phyloP scores from a whole-genome alignment of 2,329 filamentous ascomycete genomes.

The Bipolaris cookei region DNA sequence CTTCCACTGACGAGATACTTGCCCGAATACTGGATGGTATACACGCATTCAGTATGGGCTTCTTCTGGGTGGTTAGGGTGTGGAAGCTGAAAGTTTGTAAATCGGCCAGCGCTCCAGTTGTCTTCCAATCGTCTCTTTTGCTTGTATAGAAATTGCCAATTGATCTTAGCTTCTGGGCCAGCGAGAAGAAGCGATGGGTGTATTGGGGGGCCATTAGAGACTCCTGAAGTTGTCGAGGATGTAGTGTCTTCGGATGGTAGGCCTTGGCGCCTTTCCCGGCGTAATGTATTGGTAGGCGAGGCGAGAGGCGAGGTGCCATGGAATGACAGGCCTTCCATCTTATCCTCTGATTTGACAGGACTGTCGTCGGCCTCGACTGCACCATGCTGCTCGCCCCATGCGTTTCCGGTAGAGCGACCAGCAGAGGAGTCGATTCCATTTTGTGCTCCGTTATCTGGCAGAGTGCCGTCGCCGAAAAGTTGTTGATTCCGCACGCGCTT shows the following conservation, averaged over 20 bases:
- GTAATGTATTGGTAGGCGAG: slow-evolving; percentile 23
- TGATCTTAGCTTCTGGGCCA: slow-evolving; percentile 66
- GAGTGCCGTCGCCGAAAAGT: slow-evolving; percentile 47
- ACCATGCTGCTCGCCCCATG: slow-evolving; percentile 57
- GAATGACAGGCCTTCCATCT: slow-evolving; percentile 49
- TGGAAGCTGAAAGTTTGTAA: slow-evolving; percentile 85
- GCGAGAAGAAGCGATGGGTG: slow-evolving; percentile 43
- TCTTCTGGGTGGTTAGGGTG: slow-evolving; percentile 81
- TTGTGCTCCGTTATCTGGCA: slow-evolving; percentile 31
- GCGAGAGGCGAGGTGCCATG: slow-evolving; percentile 26
- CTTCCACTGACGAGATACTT: slow-evolving; percentile 93
- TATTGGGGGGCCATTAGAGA: slow-evolving; percentile 28
- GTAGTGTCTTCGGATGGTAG: slow-evolving; percentile 13
- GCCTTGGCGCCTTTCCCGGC: slow-evolving; percentile 28
- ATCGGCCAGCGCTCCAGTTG: slow-evolving; percentile 88
- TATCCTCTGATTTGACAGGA: slow-evolving; percentile 39
- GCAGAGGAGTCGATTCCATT: slow-evolving; percentile 30
- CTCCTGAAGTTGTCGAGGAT: slow-evolving; percentile 10
- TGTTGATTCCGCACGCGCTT: slow-evolving; percentile 58
- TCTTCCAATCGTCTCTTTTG: slow-evolving; percentile 83
- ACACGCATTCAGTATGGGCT: slow-evolving; percentile 90
- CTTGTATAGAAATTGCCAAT: slow-evolving; percentile 93
- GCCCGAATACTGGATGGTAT: slow-evolving; percentile 87
- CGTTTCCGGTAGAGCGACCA: slow-evolving; percentile 24
- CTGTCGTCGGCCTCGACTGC: slow-evolving; percentile 55